A percentile compares a stretch with the other conserved stretches of the same genome.
These are phyloP conservation scores for Capsicum chinense DNA, from an alignment of 257 asterid species.

Conservation along the genomic window DNA sequence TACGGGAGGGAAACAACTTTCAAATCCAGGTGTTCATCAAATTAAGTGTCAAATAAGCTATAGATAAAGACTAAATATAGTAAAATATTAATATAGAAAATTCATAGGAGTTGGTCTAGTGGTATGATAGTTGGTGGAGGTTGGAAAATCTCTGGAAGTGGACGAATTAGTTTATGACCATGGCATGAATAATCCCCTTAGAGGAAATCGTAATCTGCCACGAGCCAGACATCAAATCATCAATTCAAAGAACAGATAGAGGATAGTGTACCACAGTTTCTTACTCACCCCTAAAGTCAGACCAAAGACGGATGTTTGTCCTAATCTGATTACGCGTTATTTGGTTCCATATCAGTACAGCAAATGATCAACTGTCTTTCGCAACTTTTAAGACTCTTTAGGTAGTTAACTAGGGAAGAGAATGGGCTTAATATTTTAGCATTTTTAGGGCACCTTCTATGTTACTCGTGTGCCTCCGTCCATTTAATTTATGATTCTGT, in stretches of 20 bases:
- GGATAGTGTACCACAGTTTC: neutral
- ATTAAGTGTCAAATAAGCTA: neutral
- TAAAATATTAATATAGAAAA: neutral
- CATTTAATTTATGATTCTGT: neutral
- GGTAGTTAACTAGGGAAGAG: slow-evolving; percentile 5
- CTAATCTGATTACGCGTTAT: neutral
- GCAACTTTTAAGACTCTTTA: neutral
- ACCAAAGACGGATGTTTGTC: neutral
- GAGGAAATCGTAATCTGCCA: neutral
- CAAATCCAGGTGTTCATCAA: neutral
- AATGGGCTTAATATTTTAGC: slow-evolving; percentile 3
- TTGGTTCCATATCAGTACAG: neutral
- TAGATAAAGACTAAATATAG: neutral
- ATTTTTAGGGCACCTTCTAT: slow-evolving; percentile 2
- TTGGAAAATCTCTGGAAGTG: slow-evolving; percentile 3
- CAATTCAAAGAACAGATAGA: neutral
- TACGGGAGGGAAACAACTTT: slow-evolving; percentile 4
- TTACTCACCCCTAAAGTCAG: neutral
- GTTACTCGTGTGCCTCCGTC: neutral
- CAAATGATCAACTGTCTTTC: slow-evolving; percentile 5
- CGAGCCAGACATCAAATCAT: neutral
- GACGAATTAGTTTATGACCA: neutral
- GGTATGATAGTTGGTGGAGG: neutral
- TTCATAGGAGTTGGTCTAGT: slow-evolving; percentile 8
- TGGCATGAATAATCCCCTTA: neutral